Evolutionary conservation across 2,329 filamentous ascomycete genomes (phyloP).

Genomic region (Tolypocladium ovalisporum): DNA sequence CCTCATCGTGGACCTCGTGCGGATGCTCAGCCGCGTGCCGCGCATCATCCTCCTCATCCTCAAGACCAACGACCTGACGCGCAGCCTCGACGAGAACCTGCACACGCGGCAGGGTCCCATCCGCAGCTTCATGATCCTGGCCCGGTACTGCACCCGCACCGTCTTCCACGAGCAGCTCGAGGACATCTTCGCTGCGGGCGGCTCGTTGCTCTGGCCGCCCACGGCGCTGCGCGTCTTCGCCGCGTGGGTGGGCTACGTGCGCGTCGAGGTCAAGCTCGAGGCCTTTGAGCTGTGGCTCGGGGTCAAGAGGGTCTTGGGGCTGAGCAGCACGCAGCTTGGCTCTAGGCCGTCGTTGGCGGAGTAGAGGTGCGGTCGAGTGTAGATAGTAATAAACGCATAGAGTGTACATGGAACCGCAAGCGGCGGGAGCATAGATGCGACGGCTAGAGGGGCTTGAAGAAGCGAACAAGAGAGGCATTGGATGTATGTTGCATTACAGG

Average conservation of each 20-base stretch:
- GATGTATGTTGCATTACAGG: neutral
- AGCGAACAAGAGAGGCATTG: neutral
- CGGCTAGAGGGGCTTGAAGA: neutral
- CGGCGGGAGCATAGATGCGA: neutral
- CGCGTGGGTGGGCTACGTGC: constrained; percentile 47
- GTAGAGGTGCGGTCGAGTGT: neutral
- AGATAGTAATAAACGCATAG: constrained; percentile 2
- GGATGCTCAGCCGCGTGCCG: constrained; percentile 79
- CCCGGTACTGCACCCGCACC: constrained; percentile 55
- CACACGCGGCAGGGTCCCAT: constrained; percentile 61
- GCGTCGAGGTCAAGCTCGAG: constrained; percentile 53
- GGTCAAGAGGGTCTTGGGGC: constrained; percentile 36
- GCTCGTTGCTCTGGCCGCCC: constrained; percentile 46
- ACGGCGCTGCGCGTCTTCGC: constrained; percentile 43
- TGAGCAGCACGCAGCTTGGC: constrained; percentile 16
- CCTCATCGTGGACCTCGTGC: constrained; percentile 77
- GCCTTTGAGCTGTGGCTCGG: constrained; percentile 52
- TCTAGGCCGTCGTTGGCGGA: constrained; percentile 9
- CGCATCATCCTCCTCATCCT: constrained; percentile 88
- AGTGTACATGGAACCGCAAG: constrained; percentile 6
- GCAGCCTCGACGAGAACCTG: constrained; percentile 83
- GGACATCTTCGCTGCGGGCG: constrained; percentile 32
- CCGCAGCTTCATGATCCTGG: constrained; percentile 56
- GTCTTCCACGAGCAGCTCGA: constrained; percentile 56
- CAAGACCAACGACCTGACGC: constrained; percentile 94